Conservation (phyloP, 2,329 filamentous ascomycete genomes). For the Colletotrichum spaethianum region DNA sequence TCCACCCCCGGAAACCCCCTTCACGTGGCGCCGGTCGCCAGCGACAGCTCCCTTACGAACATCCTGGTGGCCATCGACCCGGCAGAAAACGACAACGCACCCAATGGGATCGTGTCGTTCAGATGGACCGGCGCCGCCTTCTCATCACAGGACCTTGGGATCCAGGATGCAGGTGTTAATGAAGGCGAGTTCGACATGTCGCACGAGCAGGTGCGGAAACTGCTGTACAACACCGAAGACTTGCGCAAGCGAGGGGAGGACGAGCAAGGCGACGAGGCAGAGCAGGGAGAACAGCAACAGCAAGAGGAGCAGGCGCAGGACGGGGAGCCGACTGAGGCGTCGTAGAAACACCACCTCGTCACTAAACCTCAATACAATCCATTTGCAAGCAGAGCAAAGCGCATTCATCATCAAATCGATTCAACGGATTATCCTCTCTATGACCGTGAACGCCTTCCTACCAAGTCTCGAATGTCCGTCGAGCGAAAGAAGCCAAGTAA, state of each 20-base stretch:
- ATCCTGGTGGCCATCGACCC: conserved; percentile 60
- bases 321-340: neutral
- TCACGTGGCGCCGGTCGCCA: conserved; percentile 58
- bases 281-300: conserved; percentile 47
- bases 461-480: conserved; percentile 42
- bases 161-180: conserved; percentile 27
- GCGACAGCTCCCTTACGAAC: conserved; percentile 44
- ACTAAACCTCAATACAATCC: neutral
- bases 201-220: conserved; percentile 55
- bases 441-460: conserved; percentile 42
- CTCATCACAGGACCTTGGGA: conserved; percentile 31
- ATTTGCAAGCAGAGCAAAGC: neutral
- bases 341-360: neutral
- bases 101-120: conserved; percentile 43
- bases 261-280: conserved; percentile 40
- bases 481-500: conserved; percentile 38
- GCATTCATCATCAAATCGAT: conserved; percentile 39
- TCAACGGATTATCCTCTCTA: conserved; percentile 41
- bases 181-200: conserved; percentile 52
- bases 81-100: conserved; percentile 43
- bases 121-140: conserved; percentile 43
- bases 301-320: neutral
- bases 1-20: conserved; percentile 76
- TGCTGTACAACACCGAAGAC: conserved; percentile 63
- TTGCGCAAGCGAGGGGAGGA: conserved; percentile 60